These are phyloP conservation scores for Anisodus tanguticus DNA, from an alignment of 257 asterid genomes.

Conservation along the genomic window DNA sequence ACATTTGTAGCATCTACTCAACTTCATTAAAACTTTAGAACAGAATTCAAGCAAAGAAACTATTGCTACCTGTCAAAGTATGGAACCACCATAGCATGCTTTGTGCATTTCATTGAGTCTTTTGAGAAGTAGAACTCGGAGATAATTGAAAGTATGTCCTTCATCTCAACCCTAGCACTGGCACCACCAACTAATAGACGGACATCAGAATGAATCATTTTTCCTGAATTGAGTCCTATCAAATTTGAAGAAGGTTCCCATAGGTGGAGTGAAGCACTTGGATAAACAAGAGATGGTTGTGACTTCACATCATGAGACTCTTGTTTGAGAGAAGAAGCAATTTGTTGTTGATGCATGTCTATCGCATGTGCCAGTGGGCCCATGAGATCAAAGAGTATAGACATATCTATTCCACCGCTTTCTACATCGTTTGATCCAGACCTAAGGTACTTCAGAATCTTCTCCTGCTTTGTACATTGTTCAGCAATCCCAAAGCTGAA, in stretches of 20 bases:
- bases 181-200: slow-evolving; percentile 36
- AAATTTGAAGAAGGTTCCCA: slow-evolving; percentile 51
- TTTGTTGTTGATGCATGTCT: slow-evolving; percentile 48
- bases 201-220: slow-evolving; percentile 39
- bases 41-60: neutral
- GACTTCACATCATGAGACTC: slow-evolving; percentile 41
- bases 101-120: slow-evolving; percentile 51
- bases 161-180: slow-evolving; percentile 46
- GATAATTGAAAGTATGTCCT: slow-evolving; percentile 54
- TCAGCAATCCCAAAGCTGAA: slow-evolving; percentile 69
- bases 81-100: slow-evolving; percentile 82
- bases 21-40: neutral
- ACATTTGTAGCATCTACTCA: neutral
- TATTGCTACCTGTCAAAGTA: slow-evolving; percentile 75
- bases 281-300: slow-evolving; percentile 55
- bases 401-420: slow-evolving; percentile 44
- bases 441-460: slow-evolving; percentile 59
- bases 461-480: slow-evolving; percentile 60
- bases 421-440: slow-evolving; percentile 61
- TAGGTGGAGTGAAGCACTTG: slow-evolving; percentile 52
- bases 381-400: slow-evolving; percentile 51
- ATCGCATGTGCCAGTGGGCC: slow-evolving; percentile 47
- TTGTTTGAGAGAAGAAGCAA: slow-evolving; percentile 37
- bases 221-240: slow-evolving; percentile 29
- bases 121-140: slow-evolving; percentile 50